A percentile compares a stretch with the other conserved stretches of the same genome.
phyloP scores from a whole-genome alignment of 805 yeast genomes.

The Candida hungchunana region DNA sequence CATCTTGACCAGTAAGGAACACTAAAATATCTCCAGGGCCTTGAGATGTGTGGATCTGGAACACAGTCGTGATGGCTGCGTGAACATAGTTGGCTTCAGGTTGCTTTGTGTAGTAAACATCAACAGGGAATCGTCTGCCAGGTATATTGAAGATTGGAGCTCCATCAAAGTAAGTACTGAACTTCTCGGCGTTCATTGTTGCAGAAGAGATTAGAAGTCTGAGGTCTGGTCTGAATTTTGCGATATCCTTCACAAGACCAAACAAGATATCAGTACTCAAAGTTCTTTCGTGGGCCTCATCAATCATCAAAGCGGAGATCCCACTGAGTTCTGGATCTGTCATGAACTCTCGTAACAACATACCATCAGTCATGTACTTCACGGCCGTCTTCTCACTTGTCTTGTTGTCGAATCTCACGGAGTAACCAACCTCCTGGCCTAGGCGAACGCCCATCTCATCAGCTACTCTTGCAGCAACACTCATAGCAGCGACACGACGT shows the following conservation, averaged over 20 bases:
- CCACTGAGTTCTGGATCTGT: constrained; percentile 63
- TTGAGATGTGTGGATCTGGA: constrained; percentile 77
- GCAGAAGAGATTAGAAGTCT: constrained; percentile 86
- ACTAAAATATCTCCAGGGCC: constrained; percentile 82
- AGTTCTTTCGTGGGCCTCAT: constrained; percentile 97
- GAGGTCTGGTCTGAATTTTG: constrained; percentile 60
- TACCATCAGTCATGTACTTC: constrained; percentile 95
- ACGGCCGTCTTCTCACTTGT: constrained; percentile 61
- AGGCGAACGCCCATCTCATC: constrained; percentile 77
- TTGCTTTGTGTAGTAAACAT: constrained; percentile 71
- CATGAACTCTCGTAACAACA: constrained; percentile 80
- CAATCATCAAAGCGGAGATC: constrained; percentile 86
- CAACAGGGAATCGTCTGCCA: constrained; percentile 92
- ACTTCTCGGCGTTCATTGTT: constrained; percentile 85
- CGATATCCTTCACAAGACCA: constrained; percentile 73
- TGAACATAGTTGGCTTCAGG: constrained; percentile 91
- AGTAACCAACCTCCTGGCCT: constrained; percentile 89
- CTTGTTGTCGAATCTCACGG: constrained; percentile 81
- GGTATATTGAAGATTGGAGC: constrained; percentile 91
- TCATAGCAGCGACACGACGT: constrained; percentile 89
- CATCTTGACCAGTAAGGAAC: constrained; percentile 94
- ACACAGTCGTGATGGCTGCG: constrained; percentile 83
- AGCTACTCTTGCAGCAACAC: constrained; percentile 88
- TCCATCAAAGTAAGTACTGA: constrained; percentile 71
- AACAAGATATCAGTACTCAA: constrained; percentile 82